Evolutionary conservation across 2,329 filamentous ascomycete genomes (phyloP).

Genomic region (Hortaea sp.): DNA sequence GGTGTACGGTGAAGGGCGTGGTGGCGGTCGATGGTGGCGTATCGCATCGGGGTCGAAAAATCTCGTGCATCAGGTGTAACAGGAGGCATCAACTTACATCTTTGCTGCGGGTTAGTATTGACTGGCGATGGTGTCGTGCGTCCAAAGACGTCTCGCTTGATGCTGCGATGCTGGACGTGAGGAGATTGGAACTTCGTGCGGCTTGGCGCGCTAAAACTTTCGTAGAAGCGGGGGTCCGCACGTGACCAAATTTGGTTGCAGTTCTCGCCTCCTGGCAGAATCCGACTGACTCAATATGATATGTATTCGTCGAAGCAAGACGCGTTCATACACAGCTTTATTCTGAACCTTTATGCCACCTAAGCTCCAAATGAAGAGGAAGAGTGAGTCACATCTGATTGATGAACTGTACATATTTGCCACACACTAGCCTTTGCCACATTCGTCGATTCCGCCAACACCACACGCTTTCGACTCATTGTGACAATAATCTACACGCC

Average conservation of each 20-base stretch:
- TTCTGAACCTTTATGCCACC: too few relatives aligned
- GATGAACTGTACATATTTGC: too few relatives aligned
- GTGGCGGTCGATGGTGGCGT: background rate
- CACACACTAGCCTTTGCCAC: too few relatives aligned
- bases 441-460: too few relatives aligned
- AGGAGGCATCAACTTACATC: conserved; percentile 17
- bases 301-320: too few relatives aligned
- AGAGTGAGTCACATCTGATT: too few relatives aligned
- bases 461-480: too few relatives aligned
- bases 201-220: background rate
- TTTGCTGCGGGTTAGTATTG: conserved; percentile 17
- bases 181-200: background rate
- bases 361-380: too few relatives aligned
- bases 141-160: conserved; percentile 2
- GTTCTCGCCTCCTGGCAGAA: too few relatives aligned
- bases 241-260: background rate
- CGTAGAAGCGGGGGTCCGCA: background rate
- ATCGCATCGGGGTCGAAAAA: background rate
- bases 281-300: too few relatives aligned
- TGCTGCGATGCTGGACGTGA: background rate
- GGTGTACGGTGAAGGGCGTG: background rate
- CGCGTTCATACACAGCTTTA: too few relatives aligned
- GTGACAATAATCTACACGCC: too few relatives aligned
- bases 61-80: background rate
- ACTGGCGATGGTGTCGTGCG: conserved; percentile 12